phyloP scores from a whole-genome alignment of 106 monocot genomes.

The Acanthochlamys bracteata region DNA sequence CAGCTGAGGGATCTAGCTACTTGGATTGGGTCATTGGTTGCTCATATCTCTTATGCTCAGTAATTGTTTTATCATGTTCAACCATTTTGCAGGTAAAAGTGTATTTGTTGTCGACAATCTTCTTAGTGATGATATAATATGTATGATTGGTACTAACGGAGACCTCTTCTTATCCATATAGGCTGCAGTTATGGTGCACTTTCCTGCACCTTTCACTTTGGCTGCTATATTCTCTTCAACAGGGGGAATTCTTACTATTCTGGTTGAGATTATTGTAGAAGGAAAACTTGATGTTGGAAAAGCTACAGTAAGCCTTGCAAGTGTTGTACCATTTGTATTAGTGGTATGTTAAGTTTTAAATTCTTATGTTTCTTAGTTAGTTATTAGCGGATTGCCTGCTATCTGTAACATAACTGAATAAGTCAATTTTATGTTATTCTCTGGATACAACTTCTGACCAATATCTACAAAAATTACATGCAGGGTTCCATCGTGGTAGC shows the following conservation, averaged over 20 bases:
- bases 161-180: slow-evolving; percentile 6
- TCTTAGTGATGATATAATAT: not conserved
- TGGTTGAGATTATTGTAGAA: slow-evolving; percentile 9
- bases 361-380: not conserved
- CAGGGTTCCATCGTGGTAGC: slow-evolving; percentile 44
- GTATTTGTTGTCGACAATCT: not conserved
- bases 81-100: slow-evolving; percentile 53
- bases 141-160: not conserved
- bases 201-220: slow-evolving; percentile 36
- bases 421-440: no score
- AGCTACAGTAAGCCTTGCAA: slow-evolving; percentile 10
- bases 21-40: slow-evolving; percentile 54
- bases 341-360: slow-evolving; percentile 12
- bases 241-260: slow-evolving; percentile 27
- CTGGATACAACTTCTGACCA: not conserved
- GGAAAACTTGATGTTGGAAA: slow-evolving; percentile 25
- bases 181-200: slow-evolving; percentile 33
- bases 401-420: no score
- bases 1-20: not conserved
- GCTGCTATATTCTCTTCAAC: slow-evolving; percentile 21
- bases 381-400: not conserved
- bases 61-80: slow-evolving; percentile 41
- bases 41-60: slow-evolving; percentile 32
- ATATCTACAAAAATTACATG: not conserved
- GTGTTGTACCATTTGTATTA: slow-evolving; percentile 13